Evolutionary conservation across 1,139 yeast genomes (phyloP).

Genomic region (Geotrichum klebahnii): DNA sequence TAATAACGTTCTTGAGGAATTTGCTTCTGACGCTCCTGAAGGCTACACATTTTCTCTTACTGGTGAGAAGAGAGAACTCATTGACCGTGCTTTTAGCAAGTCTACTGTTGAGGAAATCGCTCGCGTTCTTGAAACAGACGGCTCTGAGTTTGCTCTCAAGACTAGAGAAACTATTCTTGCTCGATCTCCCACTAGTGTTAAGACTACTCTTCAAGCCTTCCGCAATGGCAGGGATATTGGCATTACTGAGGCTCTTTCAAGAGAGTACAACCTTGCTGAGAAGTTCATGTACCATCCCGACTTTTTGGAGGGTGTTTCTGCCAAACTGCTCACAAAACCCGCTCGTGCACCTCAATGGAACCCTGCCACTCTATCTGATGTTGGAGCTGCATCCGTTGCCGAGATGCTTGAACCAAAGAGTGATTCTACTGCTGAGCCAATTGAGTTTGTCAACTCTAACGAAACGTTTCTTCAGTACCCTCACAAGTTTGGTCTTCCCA

Average conservation of each 20-base stretch:
- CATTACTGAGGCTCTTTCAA: conserved; percentile 62
- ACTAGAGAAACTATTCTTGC: conserved; percentile 52
- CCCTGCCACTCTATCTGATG: conserved; percentile 39
- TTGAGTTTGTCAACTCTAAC: conserved; percentile 46
- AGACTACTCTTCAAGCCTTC: conserved; percentile 66
- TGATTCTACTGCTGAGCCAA: conserved; percentile 26
- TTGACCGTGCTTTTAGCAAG: conserved; percentile 65
- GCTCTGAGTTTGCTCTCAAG: conserved; percentile 62
- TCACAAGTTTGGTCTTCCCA: conserved; percentile 74
- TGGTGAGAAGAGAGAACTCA: conserved; percentile 53
- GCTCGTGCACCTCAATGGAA: conserved; percentile 54
- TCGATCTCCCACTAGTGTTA: conserved; percentile 75
- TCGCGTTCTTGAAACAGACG: conserved; percentile 51
- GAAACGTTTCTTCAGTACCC: conserved; percentile 64
- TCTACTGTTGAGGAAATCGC: conserved; percentile 60
- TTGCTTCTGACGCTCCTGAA: conserved; percentile 62
- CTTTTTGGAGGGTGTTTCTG: conserved; percentile 72
- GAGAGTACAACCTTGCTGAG: conserved; percentile 74
- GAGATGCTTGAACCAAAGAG: conserved; percentile 26
- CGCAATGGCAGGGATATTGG: conserved; percentile 58
- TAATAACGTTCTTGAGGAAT: conserved; percentile 72
- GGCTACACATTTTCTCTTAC: conserved; percentile 58
- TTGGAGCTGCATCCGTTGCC: conserved; percentile 25
- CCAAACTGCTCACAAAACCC: conserved; percentile 63
- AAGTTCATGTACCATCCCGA: conserved; percentile 64